Base-by-base conservation (phyloP, 768 basidiomycete species). In the Podaxis carcinomalis region DNA sequence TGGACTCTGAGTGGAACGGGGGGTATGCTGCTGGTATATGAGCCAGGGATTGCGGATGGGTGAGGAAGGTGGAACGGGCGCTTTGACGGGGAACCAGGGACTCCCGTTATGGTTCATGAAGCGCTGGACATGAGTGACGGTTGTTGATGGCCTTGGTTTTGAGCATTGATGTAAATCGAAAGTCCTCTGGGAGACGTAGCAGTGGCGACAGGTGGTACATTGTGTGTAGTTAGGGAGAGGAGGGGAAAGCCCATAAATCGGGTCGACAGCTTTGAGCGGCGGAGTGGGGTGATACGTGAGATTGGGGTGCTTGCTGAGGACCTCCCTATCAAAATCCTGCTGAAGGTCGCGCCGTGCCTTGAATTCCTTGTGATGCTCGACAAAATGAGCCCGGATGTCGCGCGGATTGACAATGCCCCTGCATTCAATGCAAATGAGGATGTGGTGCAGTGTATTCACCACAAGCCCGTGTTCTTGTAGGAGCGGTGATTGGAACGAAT, bases 401-500 rank as follows among this genome's bases (percentile, higher is more conserved):
- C 10, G 0, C 14, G 50, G 56, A 5, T 63, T 51, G 16, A 59
- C 10, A 3, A 63, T 44, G 25, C 51, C 28, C 25, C 54, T 42
- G 23, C 62, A 63, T 23, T 35, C 56, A 19, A 28, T 16, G 25
- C 62, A 63, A 2, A 63, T 59, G 10, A 63, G 4, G 10, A 57
- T 42, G 2, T 42, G 19, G 58, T 21, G 25, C 4, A 14, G 4
- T 10, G 27, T 42, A 27, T 59, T 52, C 4, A 59, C 27, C 10
- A 56, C n/a, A 23, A 56, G 55, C 11, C 40, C 39, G 40, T 46
- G 40, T 16, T 28, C 16, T 16, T 13, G 9, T 10, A 56, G 55
- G 2, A 56, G 39, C 9, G 42, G 40, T 3, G 55, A 23, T 16
- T 42, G 23, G 1, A 56, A 70, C 10, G 77, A 76, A 0, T 79